Evolutionary conservation across 2,329 filamentous ascomycete species (phyloP).

Genomic region (Fusarium sp.): DNA sequence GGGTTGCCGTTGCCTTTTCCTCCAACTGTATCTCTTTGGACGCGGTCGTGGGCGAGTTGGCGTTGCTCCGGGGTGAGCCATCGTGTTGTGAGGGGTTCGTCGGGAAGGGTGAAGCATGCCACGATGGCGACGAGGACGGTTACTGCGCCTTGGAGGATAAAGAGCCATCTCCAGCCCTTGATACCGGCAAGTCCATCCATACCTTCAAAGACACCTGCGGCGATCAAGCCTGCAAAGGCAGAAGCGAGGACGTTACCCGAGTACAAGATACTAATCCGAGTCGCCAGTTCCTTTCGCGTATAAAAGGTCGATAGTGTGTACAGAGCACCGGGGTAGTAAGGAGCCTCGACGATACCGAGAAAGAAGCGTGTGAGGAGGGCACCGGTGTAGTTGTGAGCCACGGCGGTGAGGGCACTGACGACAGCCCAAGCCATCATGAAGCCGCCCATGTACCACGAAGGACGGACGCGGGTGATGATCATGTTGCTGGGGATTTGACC

Average conservation of each 20-base stretch:
- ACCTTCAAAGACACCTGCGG: slow-evolving; percentile 53
- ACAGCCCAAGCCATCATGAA: slow-evolving; percentile 60
- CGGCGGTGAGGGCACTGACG: slow-evolving; percentile 58
- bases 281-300: slow-evolving; percentile 58
- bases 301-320: slow-evolving; percentile 64
- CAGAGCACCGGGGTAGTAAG: slow-evolving; percentile 49
- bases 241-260: slow-evolving; percentile 48
- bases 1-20: slow-evolving; percentile 52
- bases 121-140: slow-evolving; percentile 36
- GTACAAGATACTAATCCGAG: slow-evolving; percentile 57
- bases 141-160: slow-evolving; percentile 72
- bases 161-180: slow-evolving; percentile 56
- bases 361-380: slow-evolving; percentile 60
- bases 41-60: slow-evolving; percentile 11
- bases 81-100: slow-evolving; percentile 56
- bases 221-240: slow-evolving; percentile 58
- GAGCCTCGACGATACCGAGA: slow-evolving; percentile 54
- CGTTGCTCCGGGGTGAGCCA: slow-evolving; percentile 55
- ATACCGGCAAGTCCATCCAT: slow-evolving; percentile 37
- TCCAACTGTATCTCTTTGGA: slow-evolving; percentile 57
- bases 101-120: slow-evolving; percentile 44
- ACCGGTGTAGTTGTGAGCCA: slow-evolving; percentile 58
- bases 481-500: slow-evolving; percentile 56
- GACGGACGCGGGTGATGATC: slow-evolving; percentile 54
- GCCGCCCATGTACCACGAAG: slow-evolving; percentile 54